Evolutionary conservation across 306 rosid genomes (phyloP), one percentile per base, ranked within the genome.

Genomic region (Prunus armeniaca): DNA sequence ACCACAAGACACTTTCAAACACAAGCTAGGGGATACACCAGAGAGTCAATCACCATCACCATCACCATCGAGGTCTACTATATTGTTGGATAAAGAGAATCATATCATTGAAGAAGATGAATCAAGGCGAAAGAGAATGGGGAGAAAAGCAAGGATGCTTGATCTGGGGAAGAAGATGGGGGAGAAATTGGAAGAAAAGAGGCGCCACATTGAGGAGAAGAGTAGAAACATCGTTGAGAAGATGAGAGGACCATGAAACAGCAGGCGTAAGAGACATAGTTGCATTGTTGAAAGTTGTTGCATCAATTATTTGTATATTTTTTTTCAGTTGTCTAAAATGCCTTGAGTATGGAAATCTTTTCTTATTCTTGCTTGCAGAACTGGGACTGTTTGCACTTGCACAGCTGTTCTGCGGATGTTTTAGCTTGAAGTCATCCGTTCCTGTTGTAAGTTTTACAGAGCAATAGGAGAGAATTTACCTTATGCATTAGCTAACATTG

Each of bases 171-270:
- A 87, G 88, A 95, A 80, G 84, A 63, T 95, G 97, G 85, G 93
- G 13, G 93, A 92, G 82, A 95, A 90, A 82, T 81, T 90, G 12
- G 99, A 92, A 86, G 97, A 95, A 78, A 92, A 92, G 85, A 91
- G 85, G 86, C 92, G 96, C 20, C 76, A 85, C 57, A 57, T 93
- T 32, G 98, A 89, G 83, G 98, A 95, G 78, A 93, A 81, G 86
- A 81, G 97, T 76, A 79, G 94, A 65, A 65, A 67, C 82, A 88
- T 94, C 51, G 97, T 90, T 58, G 98, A 90, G 82, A 95, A 90
- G 80, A 95, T 95, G 97, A 82, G 90, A 82, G 97, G 88, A 62
- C 81, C 96, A 6, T 90, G 87, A 88, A 71, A 85, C 25, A 32
- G 30, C 61, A 2, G 30, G 72, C 67, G 68, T 10, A 47, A 61